Conservation (phyloP, 257 asterid species). For the Haberlea rhodopensis region DNA sequence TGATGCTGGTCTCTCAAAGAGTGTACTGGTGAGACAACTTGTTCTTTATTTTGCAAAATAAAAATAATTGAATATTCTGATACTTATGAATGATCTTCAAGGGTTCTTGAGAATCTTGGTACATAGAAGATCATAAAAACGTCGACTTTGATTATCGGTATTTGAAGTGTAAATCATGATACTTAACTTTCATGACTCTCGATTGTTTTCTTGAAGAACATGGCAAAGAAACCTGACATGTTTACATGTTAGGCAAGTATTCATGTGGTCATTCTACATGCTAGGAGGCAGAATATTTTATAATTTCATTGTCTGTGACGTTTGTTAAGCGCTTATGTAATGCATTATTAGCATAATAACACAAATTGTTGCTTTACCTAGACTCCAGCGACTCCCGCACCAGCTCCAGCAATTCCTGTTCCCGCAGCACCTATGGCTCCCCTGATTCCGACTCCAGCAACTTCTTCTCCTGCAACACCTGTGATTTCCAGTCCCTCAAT, state of each 20-base stretch:
- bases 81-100: neutral
- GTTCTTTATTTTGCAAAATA: neutral
- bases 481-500: conserved; percentile 15
- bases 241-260: too few species aligned
- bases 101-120: neutral
- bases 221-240: too few species aligned
- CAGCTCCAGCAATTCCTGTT: conserved; percentile 28
- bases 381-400: conserved; percentile 36
- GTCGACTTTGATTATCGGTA: too few species aligned
- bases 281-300: too few species aligned
- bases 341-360: neutral
- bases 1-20: conserved; percentile 63
- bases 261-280: too few species aligned
- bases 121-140: neutral
- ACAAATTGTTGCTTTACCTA: conserved; percentile 24
- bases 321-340: too few species aligned
- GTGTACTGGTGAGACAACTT: conserved; percentile 43
- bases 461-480: conserved; percentile 20
- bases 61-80: neutral
- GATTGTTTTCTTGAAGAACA: neutral
- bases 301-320: neutral
- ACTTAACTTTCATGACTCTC: neutral
- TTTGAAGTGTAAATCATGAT: neutral
- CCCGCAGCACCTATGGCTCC: conserved; percentile 31
- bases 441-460: conserved; percentile 11